These are phyloP conservation scores for Bacidia rubella DNA, from an alignment of 495 filamentous ascomycete genomes.

Conservation along the genomic window DNA sequence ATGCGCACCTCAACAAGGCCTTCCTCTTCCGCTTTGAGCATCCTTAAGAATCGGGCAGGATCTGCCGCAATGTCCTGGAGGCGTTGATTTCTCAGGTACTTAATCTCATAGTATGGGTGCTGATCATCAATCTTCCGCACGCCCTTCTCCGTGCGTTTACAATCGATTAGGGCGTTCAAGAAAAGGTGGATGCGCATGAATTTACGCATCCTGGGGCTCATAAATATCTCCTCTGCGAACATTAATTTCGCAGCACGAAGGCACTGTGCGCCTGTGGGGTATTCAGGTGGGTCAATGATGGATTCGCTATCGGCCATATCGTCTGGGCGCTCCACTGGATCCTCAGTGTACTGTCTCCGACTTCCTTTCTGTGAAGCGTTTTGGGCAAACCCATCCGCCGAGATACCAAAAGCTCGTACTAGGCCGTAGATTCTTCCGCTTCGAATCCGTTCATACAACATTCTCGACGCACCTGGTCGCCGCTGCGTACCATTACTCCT, in stretches of 20 bases:
- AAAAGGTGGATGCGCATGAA: constrained; percentile 73
- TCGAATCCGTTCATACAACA: constrained; percentile 71
- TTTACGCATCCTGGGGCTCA: constrained; percentile 82
- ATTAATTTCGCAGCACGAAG: constrained; percentile 66
- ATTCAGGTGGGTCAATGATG: constrained; percentile 55
- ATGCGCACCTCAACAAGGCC: constrained; percentile 76
- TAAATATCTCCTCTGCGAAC: constrained; percentile 81
- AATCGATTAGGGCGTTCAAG: constrained; percentile 65
- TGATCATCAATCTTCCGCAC: constrained; percentile 89
- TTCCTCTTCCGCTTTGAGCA: constrained; percentile 93
- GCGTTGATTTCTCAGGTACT: constrained; percentile 82
- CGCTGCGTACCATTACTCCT: constrained; percentile 40
- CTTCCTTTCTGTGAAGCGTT: constrained; percentile 65
- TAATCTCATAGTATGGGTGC: constrained; percentile 94
- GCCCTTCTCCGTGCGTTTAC: constrained; percentile 84
- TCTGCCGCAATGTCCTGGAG: constrained; percentile 62
- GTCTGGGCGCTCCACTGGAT: constrained; percentile 59
- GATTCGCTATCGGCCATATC: constrained; percentile 74
- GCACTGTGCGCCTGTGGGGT: constrained; percentile 61
- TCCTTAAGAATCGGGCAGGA: constrained; percentile 81
- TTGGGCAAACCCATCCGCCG: constrained; percentile 71
- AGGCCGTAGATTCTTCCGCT: constrained; percentile 64
- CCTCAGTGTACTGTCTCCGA: constrained; percentile 68
- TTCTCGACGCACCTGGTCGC: constrained; percentile 59
- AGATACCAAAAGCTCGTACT: constrained; percentile 81